phyloP scores from a whole-genome alignment of 495 filamentous ascomycete genomes.

The Annulohypoxylon moriforme region DNA sequence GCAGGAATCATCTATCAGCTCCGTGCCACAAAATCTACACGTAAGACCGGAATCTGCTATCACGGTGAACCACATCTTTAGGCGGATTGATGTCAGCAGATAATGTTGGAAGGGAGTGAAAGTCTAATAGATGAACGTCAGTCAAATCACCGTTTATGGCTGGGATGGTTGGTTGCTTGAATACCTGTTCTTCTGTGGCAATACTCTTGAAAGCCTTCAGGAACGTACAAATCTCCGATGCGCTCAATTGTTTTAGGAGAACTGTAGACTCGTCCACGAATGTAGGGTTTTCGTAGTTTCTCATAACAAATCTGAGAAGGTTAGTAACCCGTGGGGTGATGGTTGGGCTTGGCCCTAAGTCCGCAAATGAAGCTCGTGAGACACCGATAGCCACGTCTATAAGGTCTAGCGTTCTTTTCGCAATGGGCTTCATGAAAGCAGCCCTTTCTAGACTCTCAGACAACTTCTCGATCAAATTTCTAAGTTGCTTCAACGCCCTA shows the following conservation, averaged over 20 bases:
- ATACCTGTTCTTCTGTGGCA: constrained; percentile 28
- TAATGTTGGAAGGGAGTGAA: constrained; percentile 4
- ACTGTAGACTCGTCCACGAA: constrained; percentile 47
- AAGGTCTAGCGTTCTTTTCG: constrained; percentile 12
- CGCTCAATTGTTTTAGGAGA: constrained; percentile 39
- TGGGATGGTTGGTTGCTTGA: not conserved
- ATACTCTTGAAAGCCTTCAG: not conserved
- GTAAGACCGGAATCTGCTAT: constrained; percentile 7
- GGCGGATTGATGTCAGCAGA: constrained; percentile 17
- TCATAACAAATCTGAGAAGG: constrained; percentile 48
- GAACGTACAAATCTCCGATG: constrained; percentile 6
- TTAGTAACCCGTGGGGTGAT: constrained; percentile 42
- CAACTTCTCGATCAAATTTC: constrained; percentile 13
- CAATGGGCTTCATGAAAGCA: constrained; percentile 14
- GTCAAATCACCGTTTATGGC: not conserved
- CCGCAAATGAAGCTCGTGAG: not conserved
- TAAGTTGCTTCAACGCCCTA: constrained; percentile 50
- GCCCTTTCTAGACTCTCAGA: constrained; percentile 21
- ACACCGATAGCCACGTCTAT: constrained; percentile 7
- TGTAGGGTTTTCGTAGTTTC: constrained; percentile 48
- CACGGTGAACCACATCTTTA: constrained; percentile 31
- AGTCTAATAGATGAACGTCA: constrained; percentile 18
- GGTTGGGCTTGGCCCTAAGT: not conserved
- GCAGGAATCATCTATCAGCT: constrained; percentile 40
- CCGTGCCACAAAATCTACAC: constrained; percentile 47